A percentile compares a stretch with the other conserved stretches of the same genome.
These are phyloP conservation scores for Yamadazyma conglobata DNA, from an alignment of 1,139 yeast species.

Conservation along the genomic window DNA sequence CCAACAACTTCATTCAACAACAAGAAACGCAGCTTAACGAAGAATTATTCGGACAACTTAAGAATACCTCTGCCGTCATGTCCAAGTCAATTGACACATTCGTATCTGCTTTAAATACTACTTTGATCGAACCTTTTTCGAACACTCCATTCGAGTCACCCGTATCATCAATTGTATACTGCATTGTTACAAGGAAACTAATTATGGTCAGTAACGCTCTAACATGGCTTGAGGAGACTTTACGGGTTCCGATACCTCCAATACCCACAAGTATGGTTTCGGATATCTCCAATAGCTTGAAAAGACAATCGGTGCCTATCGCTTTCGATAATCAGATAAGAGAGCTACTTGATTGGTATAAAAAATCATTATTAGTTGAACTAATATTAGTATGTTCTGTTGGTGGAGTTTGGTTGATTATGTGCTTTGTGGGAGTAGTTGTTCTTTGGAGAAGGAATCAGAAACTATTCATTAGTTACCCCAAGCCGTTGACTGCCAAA, in stretches of 20 bases:
- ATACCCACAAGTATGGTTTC: constrained; percentile 2
- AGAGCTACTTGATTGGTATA: constrained; percentile 26
- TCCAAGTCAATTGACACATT: constrained; percentile 50
- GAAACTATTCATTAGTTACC: constrained; percentile 23
- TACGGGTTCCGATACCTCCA: constrained; percentile 57
- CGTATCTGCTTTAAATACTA: constrained; percentile 24
- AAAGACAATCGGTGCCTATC: neutral
- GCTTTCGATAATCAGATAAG: constrained; percentile 4
- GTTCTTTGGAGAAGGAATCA: constrained; percentile 7
- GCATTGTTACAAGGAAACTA: constrained; percentile 75
- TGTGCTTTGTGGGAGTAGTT: constrained; percentile 34
- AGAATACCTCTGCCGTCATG: constrained; percentile 42
- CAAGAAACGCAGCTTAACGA: constrained; percentile 50
- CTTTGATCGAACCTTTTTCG: constrained; percentile 49
- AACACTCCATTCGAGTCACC: constrained; percentile 66
- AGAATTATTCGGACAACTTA: constrained; percentile 65
- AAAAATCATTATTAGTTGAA: constrained; percentile 38
- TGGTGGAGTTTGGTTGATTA: constrained; percentile 47
- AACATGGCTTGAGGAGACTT: constrained; percentile 70
- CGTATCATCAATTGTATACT: constrained; percentile 63
- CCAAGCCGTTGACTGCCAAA: constrained; percentile 26
- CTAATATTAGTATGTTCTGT: constrained; percentile 42
- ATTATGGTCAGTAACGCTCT: constrained; percentile 64
- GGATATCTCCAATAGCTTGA: neutral
- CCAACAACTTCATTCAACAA: constrained; percentile 22